phyloP scores from a whole-genome alignment of 768 basidiomycete species.

The Termitomyces sp. region DNA sequence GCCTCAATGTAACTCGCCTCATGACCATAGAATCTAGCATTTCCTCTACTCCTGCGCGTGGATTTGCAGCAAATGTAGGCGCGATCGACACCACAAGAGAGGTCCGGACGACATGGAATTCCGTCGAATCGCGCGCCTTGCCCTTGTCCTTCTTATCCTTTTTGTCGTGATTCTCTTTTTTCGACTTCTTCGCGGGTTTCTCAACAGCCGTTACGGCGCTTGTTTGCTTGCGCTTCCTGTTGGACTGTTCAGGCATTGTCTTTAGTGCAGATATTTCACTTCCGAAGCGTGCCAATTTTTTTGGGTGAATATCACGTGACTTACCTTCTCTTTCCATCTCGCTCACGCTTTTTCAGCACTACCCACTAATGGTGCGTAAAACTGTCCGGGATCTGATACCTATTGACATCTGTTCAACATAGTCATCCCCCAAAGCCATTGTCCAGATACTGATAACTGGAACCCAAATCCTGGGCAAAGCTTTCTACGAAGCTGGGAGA shows the following conservation, averaged over 20 bases:
- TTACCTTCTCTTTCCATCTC: neutral
- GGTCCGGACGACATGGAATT: constrained; percentile 65
- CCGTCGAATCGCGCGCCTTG: constrained; percentile 34
- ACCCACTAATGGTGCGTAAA: constrained; percentile 12
- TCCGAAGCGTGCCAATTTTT: constrained; percentile 2
- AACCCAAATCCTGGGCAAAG: constrained; percentile 84
- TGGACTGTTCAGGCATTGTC: constrained; percentile 22
- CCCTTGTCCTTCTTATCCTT: constrained; percentile 31
- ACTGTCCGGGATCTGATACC: neutral
- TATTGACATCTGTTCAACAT: neutral
- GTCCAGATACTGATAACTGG: constrained; percentile 79
- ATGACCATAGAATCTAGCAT: constrained; percentile 94
- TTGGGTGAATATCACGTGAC: constrained; percentile 11
- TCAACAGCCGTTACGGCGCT: constrained; percentile 18
- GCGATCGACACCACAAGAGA: constrained; percentile 72
- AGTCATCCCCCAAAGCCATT: constrained; percentile 80
- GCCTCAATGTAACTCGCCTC: constrained; percentile 55
- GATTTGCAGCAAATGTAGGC: constrained; percentile 74
- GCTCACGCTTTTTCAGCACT: neutral
- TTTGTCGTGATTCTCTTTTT: constrained; percentile 31
- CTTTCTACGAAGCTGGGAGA: constrained; percentile 82
- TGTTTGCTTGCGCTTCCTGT: constrained; percentile 51
- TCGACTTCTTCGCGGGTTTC: constrained; percentile 32
- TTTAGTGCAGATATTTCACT: constrained; percentile 6
- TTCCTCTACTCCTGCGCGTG: constrained; percentile 76